Percentiles rank a stretch among this genome's conserved stretches.
Evolutionary conservation across 257 asterid species (phyloP).

Genomic region (Solanum appendiculatum): DNA sequence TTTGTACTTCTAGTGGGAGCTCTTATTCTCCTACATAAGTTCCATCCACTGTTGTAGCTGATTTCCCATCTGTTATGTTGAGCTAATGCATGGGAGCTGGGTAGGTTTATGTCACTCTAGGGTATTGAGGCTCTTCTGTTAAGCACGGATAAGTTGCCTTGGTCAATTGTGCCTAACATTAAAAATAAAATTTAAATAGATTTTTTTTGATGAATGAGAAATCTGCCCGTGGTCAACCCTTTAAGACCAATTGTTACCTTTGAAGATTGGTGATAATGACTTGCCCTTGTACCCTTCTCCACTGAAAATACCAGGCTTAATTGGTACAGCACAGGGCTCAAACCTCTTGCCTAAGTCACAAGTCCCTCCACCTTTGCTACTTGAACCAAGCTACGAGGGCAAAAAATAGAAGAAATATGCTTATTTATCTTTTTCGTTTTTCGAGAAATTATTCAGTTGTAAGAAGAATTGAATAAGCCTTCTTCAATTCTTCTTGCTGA

Average conservation of each 20-base stretch:
- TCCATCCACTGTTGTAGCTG: not conserved
- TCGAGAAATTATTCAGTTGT: not conserved
- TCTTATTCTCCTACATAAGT: not conserved
- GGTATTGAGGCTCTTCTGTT: not conserved
- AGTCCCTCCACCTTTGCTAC: not conserved
- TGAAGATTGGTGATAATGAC: not conserved
- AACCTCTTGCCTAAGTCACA: not conserved
- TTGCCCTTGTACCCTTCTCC: not conserved
- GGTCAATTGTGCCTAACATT: not conserved
- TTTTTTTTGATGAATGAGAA: not conserved
- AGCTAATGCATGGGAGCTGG: not conserved
- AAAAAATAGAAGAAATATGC: not conserved
- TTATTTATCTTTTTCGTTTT: not conserved
- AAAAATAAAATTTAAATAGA: not conserved
- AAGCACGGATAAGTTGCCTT: not conserved
- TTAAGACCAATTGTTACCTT: not conserved
- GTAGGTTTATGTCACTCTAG: not conserved
- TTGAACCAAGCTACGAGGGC: not conserved
- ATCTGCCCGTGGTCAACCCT: not conserved
- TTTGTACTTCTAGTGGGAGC: not conserved
- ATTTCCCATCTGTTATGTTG: not conserved
- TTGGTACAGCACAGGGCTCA: not conserved
- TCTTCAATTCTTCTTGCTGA: too few relatives aligned
- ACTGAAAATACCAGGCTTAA: not conserved
- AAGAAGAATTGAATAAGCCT: not conserved